These are phyloP conservation scores for Cyberlindnera maritima DNA, from an alignment of 805 yeast genomes.

Conservation along the genomic window DNA sequence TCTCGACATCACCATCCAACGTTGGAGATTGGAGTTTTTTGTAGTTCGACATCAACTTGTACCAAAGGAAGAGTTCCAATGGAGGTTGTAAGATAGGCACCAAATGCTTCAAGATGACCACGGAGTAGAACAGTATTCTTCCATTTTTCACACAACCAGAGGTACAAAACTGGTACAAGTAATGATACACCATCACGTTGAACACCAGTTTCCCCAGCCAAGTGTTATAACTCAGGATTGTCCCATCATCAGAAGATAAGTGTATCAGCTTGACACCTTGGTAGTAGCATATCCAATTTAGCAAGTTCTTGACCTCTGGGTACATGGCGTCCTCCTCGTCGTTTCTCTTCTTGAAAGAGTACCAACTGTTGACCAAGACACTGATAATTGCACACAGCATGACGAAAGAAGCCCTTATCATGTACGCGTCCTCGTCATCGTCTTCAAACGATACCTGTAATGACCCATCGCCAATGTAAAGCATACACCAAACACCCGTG, in stretches of 20 bases:
- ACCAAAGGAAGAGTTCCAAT: not conserved
- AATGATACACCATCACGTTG: not conserved
- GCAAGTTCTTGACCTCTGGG: not conserved
- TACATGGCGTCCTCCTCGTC: not conserved
- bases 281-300: not conserved
- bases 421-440: not conserved
- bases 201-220: not conserved
- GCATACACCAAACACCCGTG: slow-evolving; percentile 4
- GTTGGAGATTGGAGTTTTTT: too few relatives aligned
- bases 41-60: not conserved
- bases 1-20: too few relatives aligned
- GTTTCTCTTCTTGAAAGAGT: not conserved
- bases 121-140: not conserved
- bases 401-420: not conserved
- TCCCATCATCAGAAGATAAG: not conserved
- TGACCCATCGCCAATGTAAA: not conserved
- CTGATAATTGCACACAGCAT: not conserved
- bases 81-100: not conserved
- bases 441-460: not conserved
- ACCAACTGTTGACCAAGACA: not conserved
- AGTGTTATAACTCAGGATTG: not conserved
- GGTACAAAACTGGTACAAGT: not conserved
- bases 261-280: not conserved
- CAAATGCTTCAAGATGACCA: not conserved
- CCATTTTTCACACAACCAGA: not conserved